Evolutionary conservation across 345 rosid genomes (phyloP).

Genomic region (Eucalyptus cloeziana): DNA sequence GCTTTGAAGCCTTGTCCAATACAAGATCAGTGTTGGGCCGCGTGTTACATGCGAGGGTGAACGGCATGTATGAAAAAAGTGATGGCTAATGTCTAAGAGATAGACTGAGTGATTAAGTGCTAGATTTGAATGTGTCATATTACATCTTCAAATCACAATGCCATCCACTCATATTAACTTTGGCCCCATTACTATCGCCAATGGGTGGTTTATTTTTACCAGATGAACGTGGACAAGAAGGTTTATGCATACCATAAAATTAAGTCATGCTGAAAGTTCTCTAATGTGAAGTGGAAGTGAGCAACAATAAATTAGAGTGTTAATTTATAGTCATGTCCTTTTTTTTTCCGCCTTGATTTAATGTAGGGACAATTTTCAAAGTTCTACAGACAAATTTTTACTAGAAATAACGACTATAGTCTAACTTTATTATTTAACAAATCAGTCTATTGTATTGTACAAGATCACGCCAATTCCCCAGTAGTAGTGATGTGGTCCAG

Average conservation of each 20-base stretch:
- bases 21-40: not conserved
- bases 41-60: not conserved
- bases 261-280: not conserved
- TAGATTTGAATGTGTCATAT: not conserved
- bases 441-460: not conserved
- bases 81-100: not conserved
- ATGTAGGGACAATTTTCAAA: not conserved
- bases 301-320: not conserved
- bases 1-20: not conserved
- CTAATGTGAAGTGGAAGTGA: not conserved
- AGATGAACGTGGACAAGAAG: not conserved
- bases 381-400: not conserved
- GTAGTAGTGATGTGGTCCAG: not conserved
- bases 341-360: not conserved
- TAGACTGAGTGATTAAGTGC: not conserved
- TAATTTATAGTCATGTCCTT: not conserved
- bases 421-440: not conserved
- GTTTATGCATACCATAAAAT: not conserved
- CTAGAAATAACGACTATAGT: not conserved
- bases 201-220: not conserved
- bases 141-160: not conserved
- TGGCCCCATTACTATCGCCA: not conserved
- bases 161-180: not conserved
- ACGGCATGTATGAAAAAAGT: not conserved
- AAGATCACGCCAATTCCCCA: not conserved